These are phyloP conservation scores for Nicotiana attenuata DNA, from an alignment of 257 asterid species.

Conservation along the genomic window DNA sequence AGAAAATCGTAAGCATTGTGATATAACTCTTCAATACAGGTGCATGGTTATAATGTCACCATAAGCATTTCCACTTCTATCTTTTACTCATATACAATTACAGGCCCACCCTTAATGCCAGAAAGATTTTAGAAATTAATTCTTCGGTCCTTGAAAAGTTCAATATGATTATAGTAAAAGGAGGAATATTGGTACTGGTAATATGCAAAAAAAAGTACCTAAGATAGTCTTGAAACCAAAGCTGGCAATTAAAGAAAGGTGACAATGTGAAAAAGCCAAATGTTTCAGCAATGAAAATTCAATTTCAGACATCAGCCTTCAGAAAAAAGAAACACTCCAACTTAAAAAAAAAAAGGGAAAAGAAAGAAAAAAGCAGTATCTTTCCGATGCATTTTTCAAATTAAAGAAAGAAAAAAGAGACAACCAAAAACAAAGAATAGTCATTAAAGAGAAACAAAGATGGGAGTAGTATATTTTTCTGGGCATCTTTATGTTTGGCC, in stretches of 20 bases:
- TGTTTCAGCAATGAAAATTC: neutral
- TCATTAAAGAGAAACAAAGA: conserved; percentile 2
- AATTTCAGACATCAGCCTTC: neutral
- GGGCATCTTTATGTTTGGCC: neutral
- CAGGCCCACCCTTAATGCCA: neutral
- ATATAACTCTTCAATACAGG: too few species aligned
- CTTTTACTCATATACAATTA: neutral
- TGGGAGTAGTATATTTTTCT: neutral
- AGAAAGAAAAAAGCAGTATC: neutral
- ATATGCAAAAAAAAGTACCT: neutral
- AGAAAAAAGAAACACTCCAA: neutral
- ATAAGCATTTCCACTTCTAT: neutral
- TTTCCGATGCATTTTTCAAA: conserved; percentile 3
- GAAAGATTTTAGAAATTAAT: neutral
- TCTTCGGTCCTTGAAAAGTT: neutral
- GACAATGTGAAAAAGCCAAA: neutral
- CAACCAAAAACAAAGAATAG: neutral
- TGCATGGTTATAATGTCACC: too few species aligned
- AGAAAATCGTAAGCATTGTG: too few species aligned
- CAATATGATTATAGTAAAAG: neutral
- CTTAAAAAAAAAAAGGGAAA: neutral
- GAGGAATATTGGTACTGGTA: neutral
- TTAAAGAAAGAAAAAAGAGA: conserved; percentile 8
- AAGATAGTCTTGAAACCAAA: neutral
- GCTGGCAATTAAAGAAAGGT: conserved; percentile 1